Conservation (phyloP, 768 basidiomycete species). For the Lepiota subincarnata region DNA sequence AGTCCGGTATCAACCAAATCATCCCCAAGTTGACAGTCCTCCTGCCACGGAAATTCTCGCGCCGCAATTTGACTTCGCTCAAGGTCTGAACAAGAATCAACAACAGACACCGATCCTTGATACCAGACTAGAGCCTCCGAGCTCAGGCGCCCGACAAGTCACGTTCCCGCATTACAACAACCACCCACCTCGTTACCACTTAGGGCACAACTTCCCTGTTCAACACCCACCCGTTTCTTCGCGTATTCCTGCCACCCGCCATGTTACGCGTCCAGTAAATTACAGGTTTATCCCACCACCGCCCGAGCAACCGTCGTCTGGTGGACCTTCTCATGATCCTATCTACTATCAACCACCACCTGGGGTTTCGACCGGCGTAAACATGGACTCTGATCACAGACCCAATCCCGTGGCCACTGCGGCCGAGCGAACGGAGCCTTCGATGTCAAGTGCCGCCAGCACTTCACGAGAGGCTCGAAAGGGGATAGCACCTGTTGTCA, state of each 20-base stretch:
- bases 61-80: conserved; percentile 49
- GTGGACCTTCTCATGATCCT: conserved; percentile 43
- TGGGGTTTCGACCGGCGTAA: conserved; percentile 25
- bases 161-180: conserved; percentile 39
- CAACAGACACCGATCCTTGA: conserved; percentile 48
- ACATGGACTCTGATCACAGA: conserved; percentile 27
- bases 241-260: conserved; percentile 36
- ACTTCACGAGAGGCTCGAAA: conserved; percentile 42
- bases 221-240: conserved; percentile 34
- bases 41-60: conserved; percentile 40
- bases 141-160: conserved; percentile 34
- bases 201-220: conserved; percentile 38
- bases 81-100: conserved; percentile 29
- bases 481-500: conserved; percentile 55
- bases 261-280: conserved; percentile 30
- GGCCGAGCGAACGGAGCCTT: conserved; percentile 30
- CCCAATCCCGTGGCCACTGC: conserved; percentile 28
- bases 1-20: conserved; percentile 63
- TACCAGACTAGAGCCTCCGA: conserved; percentile 40
- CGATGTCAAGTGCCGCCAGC: conserved; percentile 23
- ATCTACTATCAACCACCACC: conserved; percentile 30
- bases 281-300: conserved; percentile 32
- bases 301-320: conserved; percentile 41
- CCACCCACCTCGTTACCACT: conserved; percentile 42
- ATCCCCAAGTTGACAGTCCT: conserved; percentile 33